Base-by-base conservation (phyloP, 2,329 filamentous ascomycete species). In the Neofusicoccum parvum region DNA sequence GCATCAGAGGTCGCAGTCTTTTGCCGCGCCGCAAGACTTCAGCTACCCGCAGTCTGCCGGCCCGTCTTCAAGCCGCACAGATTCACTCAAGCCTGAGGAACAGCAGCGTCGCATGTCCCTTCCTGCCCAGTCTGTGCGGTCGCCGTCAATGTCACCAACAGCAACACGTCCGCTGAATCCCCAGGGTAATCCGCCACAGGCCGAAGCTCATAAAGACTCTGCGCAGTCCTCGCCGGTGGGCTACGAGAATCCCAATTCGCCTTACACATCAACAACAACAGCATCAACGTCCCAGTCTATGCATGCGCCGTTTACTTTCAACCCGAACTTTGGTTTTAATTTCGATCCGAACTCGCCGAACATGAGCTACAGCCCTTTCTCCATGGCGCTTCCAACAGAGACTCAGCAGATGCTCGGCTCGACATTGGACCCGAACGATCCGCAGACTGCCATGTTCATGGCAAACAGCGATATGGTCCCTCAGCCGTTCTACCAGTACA, bases 371-470 rank as follows among this genome's bases (percentile, higher is more conserved):
- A 78, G 78, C 48, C 82, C 83, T 10, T 76, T 87, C 63, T 82
- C 81, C 2, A 80, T 81, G 46, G 76, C 80, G 3, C 73, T 87
- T 23, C 84, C 85, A 23, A 73, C 80, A 3, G 82, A 87, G 68
- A 79, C 83, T 1, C 84, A 86, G 71, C 82, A 84, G 70, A 75
- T 87, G 17, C 75, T 87, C 5, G 83, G 81, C 15, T 75, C 78
- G 2, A 74, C 75, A 0, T 73, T 85, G 5, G 80, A 83, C 66
- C 74, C 76, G 2, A 79, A 76, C 36, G 80, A 85, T 67, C 78
- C 80, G 3, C 74, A 78, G 64, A 80, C 79, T 20, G 71, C 79
- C 45, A 75, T 80, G 68, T 76, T 84, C 66, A 84, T 84, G 80
- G 74, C 74, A 32, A 80, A 80, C 11, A 80, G 77, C 56, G 78